Percentiles rank a stretch among this genome's conserved stretches.
Evolutionary conservation across 306 rosid species (phyloP).

Genomic region (Pachyrhizus erosus): DNA sequence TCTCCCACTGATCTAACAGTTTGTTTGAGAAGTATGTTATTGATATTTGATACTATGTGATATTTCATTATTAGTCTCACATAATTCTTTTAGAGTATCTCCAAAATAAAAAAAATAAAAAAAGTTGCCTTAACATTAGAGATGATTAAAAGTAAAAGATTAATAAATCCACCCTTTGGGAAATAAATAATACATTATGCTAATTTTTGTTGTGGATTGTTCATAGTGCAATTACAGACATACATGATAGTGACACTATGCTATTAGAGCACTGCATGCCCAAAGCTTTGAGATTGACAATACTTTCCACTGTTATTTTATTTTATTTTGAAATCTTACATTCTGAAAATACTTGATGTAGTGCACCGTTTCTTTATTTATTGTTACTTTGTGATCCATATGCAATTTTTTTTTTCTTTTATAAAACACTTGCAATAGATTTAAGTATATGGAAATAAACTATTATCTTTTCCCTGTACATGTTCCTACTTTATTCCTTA

Average conservation of each 20-base stretch:
- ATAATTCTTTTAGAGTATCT: background rate
- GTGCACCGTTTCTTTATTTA: conserved; percentile 21
- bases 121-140: background rate
- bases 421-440: background rate
- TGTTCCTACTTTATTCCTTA: background rate
- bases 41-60: conserved; percentile 25
- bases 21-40: conserved; percentile 22
- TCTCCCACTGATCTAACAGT: conserved; percentile 23
- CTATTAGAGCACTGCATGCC: background rate
- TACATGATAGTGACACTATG: background rate
- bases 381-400: conserved; percentile 8
- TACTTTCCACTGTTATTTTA: background rate
- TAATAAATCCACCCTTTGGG: background rate
- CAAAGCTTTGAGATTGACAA: conserved; percentile 9
- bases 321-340: conserved; percentile 28
- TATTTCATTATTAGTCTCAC: background rate
- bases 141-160: conserved; percentile 16
- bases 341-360: conserved; percentile 21
- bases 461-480: conserved; percentile 2
- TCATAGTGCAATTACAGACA: conserved; percentile 11
- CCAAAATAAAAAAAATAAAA: background rate
- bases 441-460: conserved; percentile 25
- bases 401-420: background rate
- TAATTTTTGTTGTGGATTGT: conserved; percentile 21
- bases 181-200: conserved; percentile 7